Conservation (phyloP, 371 early-diverging fungal genomes). For the Zancudomyces culisetae region DNA sequence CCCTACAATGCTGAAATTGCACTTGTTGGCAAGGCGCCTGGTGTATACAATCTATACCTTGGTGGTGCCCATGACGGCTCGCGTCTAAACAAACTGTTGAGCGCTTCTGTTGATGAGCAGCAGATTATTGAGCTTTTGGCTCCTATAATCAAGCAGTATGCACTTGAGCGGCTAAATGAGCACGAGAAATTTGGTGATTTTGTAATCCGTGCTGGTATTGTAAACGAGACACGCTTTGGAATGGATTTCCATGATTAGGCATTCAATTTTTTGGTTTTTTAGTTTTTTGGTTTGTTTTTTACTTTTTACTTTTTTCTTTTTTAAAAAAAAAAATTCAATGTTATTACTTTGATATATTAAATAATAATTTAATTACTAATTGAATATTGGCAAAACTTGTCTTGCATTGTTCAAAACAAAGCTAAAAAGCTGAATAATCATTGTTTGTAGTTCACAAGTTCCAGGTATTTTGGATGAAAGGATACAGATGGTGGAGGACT, state of each 20-base stretch:
- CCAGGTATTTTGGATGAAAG: too few species aligned
- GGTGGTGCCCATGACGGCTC: conserved; percentile 76
- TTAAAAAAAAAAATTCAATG: too few species aligned
- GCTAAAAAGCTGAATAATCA: too few species aligned
- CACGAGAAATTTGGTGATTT: conserved; percentile 86
- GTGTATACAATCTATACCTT: conserved; percentile 82
- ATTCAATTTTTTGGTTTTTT: too few species aligned
- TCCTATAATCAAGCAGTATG: conserved; percentile 64
- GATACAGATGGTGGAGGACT: too few species aligned
- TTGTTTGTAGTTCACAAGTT: too few species aligned
- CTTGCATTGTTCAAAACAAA: too few species aligned
- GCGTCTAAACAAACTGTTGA: conserved; percentile 71
- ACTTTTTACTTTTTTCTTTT: too few species aligned
- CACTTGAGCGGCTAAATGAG: conserved; percentile 33
- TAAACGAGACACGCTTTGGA: conserved; percentile 60
- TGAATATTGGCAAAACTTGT: too few species aligned
- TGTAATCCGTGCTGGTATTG: conserved; percentile 67
- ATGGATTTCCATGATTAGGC: conserved; percentile 51
- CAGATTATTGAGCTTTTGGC: conserved; percentile 57
- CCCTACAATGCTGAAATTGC: conserved; percentile 86
- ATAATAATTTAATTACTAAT: too few species aligned
- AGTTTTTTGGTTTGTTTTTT: too few species aligned
- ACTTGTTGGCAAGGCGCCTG: conserved; percentile 86
- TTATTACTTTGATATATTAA: too few species aligned
- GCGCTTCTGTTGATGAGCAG: conserved; percentile 65